These are phyloP conservation scores for Ceratopteris richardii DNA, from an alignment of 75 land plant species.

Conservation along the genomic window DNA sequence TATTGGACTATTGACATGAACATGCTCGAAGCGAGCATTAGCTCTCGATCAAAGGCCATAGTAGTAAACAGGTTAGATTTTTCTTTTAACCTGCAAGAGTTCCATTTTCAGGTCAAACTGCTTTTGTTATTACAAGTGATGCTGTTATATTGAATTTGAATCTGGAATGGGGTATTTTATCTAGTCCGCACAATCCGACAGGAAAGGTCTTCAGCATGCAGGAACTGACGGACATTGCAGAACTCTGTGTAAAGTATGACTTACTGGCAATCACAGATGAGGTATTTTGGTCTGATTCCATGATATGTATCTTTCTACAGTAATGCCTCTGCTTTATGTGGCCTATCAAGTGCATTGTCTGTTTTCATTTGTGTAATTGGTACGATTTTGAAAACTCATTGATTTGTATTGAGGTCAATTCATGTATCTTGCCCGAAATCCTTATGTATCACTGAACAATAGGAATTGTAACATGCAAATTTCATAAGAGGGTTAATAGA, in stretches of 20 bases:
- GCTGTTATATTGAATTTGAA: slow-evolving; percentile 1
- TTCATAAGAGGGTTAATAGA: too few species aligned
- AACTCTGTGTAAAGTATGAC: slow-evolving; percentile 49
- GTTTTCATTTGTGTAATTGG: too few species aligned
- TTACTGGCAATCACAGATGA: slow-evolving; percentile 93
- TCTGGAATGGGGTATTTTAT: not conserved
- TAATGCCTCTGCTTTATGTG: not conserved
- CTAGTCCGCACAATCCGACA: slow-evolving; percentile 97
- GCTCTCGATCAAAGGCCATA: slow-evolving; percentile 63
- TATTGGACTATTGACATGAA: slow-evolving; percentile 54
- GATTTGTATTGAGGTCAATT: too few species aligned
- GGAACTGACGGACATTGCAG: slow-evolving; percentile 74
- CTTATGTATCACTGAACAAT: too few species aligned
- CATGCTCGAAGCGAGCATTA: slow-evolving; percentile 45
- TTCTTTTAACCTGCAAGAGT: too few species aligned
- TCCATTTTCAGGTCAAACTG: slow-evolving; percentile 5
- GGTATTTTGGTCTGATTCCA: slow-evolving; percentile 36
- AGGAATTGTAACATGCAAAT: too few species aligned
- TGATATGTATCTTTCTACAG: not conserved
- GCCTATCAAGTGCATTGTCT: too few species aligned
- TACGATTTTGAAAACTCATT: too few species aligned
- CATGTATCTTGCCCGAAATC: too few species aligned
- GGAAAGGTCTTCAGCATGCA: slow-evolving; percentile 67
- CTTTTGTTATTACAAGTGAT: not conserved
- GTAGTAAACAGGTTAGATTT: slow-evolving; percentile 70